Evolutionary conservation across 1,284 basidiomycete genomes (phyloP), one percentile per base, ranked within the genome.

Genomic region (Mycosarcoma maydis): DNA sequence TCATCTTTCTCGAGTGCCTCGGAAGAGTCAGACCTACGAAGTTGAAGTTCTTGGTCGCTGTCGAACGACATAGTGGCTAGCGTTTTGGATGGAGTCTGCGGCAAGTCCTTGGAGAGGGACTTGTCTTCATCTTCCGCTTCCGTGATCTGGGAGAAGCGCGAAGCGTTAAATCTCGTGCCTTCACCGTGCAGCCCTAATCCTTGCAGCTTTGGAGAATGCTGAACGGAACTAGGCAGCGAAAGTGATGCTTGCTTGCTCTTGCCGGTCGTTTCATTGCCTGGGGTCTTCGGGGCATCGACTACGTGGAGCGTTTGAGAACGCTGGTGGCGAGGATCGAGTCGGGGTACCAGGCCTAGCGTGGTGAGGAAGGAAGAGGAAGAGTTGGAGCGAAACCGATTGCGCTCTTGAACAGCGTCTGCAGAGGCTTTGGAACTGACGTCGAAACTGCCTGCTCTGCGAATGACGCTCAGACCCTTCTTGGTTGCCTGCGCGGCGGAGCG

Each of bases 121-220:
- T 29, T 44, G 37, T 64, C 56, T 32, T 69, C 66, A 34, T 69
- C 66, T 27, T 69, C 65, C 2, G 49, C 66, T 36, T 69, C 66
- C 11, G 60, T 50, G 49, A 69, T 69, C 38, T 69, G 66, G 0
- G 66, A 69, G 42, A 69, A 69, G 16, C 66, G 66, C 54, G 47
- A 64, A 5, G 51, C 38, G 17, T 52, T 38, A 14, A 45, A 10
- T 10, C 47, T 40, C 4, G 20, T 23, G 16, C 34, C 13, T 2
- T 64, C 60, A 6, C 39, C 46, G 8, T 29, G 23, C 10, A 69
- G 39, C 2, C 66, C 60, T 4, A 64, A 56, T 3, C 55, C 59
- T 13, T 58, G 50, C 10, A 68, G 14, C 14, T 44, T 52, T 7
- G 57, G 58, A 13, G 49, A 54, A 11, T 53, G 43, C 3, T 44